phyloP scores from a whole-genome alignment of 2,329 filamentous ascomycete genomes.

The Colletotrichum melonis region DNA sequence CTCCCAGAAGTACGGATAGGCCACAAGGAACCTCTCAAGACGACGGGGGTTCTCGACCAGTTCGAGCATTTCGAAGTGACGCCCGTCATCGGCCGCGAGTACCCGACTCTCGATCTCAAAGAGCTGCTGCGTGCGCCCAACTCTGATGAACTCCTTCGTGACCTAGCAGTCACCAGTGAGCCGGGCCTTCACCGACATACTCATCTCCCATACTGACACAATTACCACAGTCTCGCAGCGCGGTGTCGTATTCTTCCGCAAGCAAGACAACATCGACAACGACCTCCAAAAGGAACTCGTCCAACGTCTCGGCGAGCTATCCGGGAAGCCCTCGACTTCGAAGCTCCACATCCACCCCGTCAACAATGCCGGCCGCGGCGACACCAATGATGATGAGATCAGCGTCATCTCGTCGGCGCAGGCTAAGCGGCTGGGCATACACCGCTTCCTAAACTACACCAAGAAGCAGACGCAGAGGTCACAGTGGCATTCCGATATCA shows the following conservation, averaged over 20 bases:
- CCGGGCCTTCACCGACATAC: background rate
- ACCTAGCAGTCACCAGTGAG: conserved; percentile 75
- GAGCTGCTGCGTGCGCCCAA: conserved; percentile 72
- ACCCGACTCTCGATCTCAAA: conserved; percentile 66
- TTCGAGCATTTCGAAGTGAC: conserved; percentile 70
- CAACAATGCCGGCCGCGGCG: conserved; percentile 62
- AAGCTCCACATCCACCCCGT: conserved; percentile 71
- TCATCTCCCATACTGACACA: background rate
- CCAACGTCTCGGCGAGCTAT: conserved; percentile 67
- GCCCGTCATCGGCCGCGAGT: conserved; percentile 72
- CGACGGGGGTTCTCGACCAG: conserved; percentile 61
- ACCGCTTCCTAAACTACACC: conserved; percentile 46
- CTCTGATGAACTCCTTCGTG: conserved; percentile 71
- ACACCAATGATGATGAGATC: conserved; percentile 68
- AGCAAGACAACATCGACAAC: conserved; percentile 70
- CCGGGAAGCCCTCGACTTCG: conserved; percentile 66
- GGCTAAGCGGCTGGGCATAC: conserved; percentile 61
- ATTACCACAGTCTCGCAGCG: conserved; percentile 68
- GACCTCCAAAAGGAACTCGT: conserved; percentile 75
- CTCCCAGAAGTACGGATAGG: conserved; percentile 29
- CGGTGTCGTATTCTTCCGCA: conserved; percentile 77
- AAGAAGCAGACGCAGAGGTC: conserved; percentile 58
- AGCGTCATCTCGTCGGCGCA: conserved; percentile 71
- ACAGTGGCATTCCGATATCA: conserved; percentile 73
- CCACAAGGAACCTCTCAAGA: conserved; percentile 54